Base-by-base conservation (phyloP, 2,329 filamentous ascomycete species). In the Cladosporium sp. region DNA sequence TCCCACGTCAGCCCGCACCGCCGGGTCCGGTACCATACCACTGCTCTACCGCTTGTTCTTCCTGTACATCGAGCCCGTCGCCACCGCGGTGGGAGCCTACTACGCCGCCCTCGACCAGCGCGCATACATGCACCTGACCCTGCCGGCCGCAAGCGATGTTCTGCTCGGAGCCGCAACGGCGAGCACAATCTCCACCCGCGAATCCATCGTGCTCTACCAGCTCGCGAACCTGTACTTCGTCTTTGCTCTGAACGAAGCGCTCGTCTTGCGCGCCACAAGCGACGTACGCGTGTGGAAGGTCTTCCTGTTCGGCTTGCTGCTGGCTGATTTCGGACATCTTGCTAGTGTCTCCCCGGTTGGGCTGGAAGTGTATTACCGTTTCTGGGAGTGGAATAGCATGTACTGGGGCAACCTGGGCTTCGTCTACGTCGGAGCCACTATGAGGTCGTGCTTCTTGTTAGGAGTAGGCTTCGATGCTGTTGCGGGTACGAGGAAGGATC, bases 281-380 rank as follows among this genome's bases (percentile, higher is more conserved):
- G 85, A 91, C 73, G 68, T 86, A 34, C 77, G 78, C 22, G 88
- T 93, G 58, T 93, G 89, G 89, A 79, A 76, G 62, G 78, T 82
- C 1, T 77, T 92, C 24, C 75, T 92, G 4, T 74, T 87, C 45
- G 85, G 81, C 36, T 75, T 92, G 58, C 78, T 92, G 32, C 70
- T 92, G 15, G 89, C 87, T n/a, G 89, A 93, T 71, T 70, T 91
- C 34, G 89, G 89, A 3, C 89, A 92, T 71, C 74, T 92, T 56
- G 89, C 85, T 71, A 84, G 84, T 35, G 79, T 91, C 59, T 74
- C 77, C 35, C 75, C 75, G 25, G 75, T 88, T 28, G 42, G 54
- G n/a, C 24, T 20, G 19, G 73, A 75, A 8, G 76, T 90, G 51
- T 70, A 74, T 62, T 70, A 67, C 63, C 53, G 65, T 42, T 62